Conservation (phyloP, 164 flowering plant genomes). For the Akebia trifoliata region DNA sequence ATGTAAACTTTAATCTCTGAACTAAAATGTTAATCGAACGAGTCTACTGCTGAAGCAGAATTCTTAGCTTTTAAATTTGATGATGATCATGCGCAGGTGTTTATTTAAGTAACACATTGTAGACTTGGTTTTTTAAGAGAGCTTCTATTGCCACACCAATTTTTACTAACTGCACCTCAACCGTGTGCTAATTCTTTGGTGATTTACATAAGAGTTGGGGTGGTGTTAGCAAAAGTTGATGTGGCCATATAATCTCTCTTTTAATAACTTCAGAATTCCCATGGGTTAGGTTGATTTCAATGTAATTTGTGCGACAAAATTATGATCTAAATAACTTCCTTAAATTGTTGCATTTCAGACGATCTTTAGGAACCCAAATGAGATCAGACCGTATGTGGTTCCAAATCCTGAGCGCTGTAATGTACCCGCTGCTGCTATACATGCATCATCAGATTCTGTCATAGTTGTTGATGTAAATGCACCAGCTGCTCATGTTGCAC, state of each 20-base stretch:
- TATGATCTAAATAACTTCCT: not conserved
- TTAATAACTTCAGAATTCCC: too few relatives aligned
- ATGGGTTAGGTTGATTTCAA: too few relatives aligned
- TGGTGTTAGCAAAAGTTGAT: too few relatives aligned
- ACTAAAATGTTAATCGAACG: not conserved
- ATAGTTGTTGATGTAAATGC: slow-evolving; percentile 76
- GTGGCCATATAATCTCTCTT: too few relatives aligned
- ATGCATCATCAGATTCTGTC: slow-evolving; percentile 76
- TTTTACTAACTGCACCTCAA: too few relatives aligned
- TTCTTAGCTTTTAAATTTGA: not conserved
- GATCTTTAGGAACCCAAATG: slow-evolving; percentile 87
- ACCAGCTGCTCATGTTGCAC: slow-evolving; percentile 91
- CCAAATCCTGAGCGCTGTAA: slow-evolving; percentile 90
- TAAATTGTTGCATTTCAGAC: slow-evolving; percentile 46
- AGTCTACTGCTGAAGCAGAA: not conserved
- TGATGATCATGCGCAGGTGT: not conserved
- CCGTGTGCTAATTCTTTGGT: too few relatives aligned
- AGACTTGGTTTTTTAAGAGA: too few relatives aligned
- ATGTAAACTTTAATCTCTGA: not conserved
- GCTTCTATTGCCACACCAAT: too few relatives aligned
- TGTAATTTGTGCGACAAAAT: too few relatives aligned
- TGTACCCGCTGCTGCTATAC: slow-evolving; percentile 87
- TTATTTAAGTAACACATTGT: not conserved
- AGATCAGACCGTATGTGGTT: slow-evolving; percentile 65
- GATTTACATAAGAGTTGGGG: too few relatives aligned